A percentile compares a stretch with the other conserved stretches of the same genome.
These are phyloP conservation scores for Metschnikowia gelsemii DNA, from an alignment of 805 yeast species.

Conservation along the genomic window DNA sequence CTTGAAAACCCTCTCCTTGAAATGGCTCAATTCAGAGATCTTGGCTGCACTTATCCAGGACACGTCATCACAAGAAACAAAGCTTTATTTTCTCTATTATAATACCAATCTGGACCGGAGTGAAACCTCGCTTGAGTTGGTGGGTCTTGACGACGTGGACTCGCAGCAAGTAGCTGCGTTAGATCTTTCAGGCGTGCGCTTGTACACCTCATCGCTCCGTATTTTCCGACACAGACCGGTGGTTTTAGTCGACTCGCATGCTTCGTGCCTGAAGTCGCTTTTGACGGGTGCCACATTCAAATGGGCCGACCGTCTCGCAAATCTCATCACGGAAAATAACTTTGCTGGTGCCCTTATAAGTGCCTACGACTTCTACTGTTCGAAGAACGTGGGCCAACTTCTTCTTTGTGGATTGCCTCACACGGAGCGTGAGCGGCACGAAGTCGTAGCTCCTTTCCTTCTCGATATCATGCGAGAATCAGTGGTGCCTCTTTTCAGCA, in stretches of 20 bases:
- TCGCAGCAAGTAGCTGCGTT: constrained; percentile 8
- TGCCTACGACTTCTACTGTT: constrained; percentile 51
- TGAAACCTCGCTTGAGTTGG: constrained; percentile 3
- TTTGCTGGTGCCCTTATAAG: constrained; percentile 57
- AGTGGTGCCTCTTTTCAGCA: constrained; percentile 38
- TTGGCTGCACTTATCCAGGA: constrained; percentile 25
- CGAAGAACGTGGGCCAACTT: constrained; percentile 46
- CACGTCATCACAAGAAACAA: constrained; percentile 6
- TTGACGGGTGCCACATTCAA: constrained; percentile 58
- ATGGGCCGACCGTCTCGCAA: constrained; percentile 67
- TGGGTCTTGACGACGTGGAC: constrained; percentile 15
- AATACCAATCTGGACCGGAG: background rate
- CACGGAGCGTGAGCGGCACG: constrained; percentile 42
- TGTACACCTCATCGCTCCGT: constrained; percentile 22
- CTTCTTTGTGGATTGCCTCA: constrained; percentile 58
- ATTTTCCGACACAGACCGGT: constrained; percentile 27
- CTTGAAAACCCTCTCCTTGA: constrained; percentile 44
- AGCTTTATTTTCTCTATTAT: constrained; percentile 12
- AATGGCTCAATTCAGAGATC: constrained; percentile 49
- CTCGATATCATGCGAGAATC: constrained; percentile 57
- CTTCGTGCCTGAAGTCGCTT: constrained; percentile 31
- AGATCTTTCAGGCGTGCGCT: constrained; percentile 18
- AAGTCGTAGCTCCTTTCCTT: constrained; percentile 52
- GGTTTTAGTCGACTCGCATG: constrained; percentile 17
- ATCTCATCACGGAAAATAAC: constrained; percentile 45